These are phyloP conservation scores for Austroboletus niveus DNA, from an alignment of 1,284 basidiomycete genomes.

Conservation along the genomic window DNA sequence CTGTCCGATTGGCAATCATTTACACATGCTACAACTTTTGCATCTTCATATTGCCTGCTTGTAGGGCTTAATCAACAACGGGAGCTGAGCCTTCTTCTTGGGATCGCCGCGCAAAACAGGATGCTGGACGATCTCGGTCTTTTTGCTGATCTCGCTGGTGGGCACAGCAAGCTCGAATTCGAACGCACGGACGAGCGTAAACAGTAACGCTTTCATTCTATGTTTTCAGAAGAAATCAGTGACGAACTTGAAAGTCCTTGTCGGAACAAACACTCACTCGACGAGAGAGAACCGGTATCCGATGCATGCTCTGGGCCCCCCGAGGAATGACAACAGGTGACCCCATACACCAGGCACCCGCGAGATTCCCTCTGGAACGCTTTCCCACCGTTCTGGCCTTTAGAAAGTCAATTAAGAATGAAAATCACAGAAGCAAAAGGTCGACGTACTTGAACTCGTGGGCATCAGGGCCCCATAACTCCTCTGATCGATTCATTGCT, in stretches of 20 bases:
- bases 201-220: constrained; percentile 59
- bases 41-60: not conserved
- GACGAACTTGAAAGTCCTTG: not conserved
- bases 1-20: too few species aligned
- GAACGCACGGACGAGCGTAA: constrained; percentile 55
- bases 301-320: constrained; percentile 60
- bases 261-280: constrained; percentile 42
- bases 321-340: constrained; percentile 58
- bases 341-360: constrained; percentile 59
- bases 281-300: constrained; percentile 71
- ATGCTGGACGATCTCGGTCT: constrained; percentile 37
- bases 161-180: constrained; percentile 53
- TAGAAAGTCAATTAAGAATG: not conserved
- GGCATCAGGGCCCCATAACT: constrained; percentile 48
- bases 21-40: too few species aligned
- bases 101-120: constrained; percentile 35
- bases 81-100: constrained; percentile 11
- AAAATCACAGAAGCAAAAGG: not conserved
- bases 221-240: not conserved
- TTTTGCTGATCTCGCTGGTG: constrained; percentile 38
- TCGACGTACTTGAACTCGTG: constrained; percentile 27
- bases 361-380: constrained; percentile 42
- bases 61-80: constrained; percentile 16
- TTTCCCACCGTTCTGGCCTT: constrained; percentile 59
- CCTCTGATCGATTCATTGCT: constrained; percentile 38